Conservation (phyloP, 805 yeast genomes). For the Candida parachauliodes region DNA sequence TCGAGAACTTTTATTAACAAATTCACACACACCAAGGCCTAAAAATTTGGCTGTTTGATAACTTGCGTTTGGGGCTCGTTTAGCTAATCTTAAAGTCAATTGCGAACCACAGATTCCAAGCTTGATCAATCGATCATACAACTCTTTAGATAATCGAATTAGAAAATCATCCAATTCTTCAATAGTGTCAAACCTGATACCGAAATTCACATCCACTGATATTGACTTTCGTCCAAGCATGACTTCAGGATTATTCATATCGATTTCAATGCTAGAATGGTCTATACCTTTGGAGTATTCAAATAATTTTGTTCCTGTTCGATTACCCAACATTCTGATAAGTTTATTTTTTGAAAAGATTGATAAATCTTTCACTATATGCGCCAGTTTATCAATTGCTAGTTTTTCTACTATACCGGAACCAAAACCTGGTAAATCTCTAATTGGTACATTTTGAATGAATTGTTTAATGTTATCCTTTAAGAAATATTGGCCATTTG, state of each 20-base stretch:
- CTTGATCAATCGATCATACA: conserved; percentile 49
- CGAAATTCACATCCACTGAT: conserved; percentile 89
- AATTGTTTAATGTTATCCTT: conserved; percentile 24
- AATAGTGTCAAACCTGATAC: conserved; percentile 65
- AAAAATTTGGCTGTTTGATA: conserved; percentile 70
- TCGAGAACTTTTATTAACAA: conserved; percentile 52
- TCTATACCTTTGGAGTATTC: conserved; percentile 68
- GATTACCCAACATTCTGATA: conserved; percentile 56
- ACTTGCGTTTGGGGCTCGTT: conserved; percentile 65
- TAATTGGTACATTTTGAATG: conserved; percentile 31
- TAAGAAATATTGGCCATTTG: conserved; percentile 57
- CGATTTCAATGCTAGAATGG: conserved; percentile 52
- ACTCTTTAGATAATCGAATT: conserved; percentile 53
- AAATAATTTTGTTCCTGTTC: conserved; percentile 63
- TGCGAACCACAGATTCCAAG: conserved; percentile 49
- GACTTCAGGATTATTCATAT: conserved; percentile 39
- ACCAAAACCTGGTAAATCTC: conserved; percentile 65
- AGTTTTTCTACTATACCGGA: conserved; percentile 47
- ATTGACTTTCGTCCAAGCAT: conserved; percentile 64
- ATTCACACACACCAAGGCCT: conserved; percentile 82
- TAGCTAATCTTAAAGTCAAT: conserved; percentile 64
- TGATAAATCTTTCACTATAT: conserved; percentile 36
- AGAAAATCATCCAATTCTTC: conserved; percentile 66
- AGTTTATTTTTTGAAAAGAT: conserved; percentile 31
- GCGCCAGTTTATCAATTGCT: conserved; percentile 16